Conservation (phyloP, 148 eudicot genomes). For the Rhododendron ferrugineum region DNA sequence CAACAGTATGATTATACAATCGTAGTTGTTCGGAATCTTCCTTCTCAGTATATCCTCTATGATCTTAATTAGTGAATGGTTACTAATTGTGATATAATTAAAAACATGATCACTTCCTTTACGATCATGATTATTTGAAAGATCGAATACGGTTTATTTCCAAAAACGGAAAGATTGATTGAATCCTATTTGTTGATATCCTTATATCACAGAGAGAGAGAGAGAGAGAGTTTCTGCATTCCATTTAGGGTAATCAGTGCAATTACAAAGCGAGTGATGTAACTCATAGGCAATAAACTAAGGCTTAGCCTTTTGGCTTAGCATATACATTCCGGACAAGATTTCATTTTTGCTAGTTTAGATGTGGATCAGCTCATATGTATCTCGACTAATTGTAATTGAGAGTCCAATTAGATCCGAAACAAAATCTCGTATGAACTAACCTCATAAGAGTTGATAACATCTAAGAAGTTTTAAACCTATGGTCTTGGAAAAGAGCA, state of each 20-base stretch:
- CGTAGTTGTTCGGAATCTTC: background rate
- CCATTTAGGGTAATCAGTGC: background rate
- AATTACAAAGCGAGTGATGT: background rate
- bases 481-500: too few species aligned
- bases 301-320: too few species aligned
- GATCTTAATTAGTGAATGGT: background rate
- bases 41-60: background rate
- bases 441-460: too few species aligned
- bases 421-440: background rate
- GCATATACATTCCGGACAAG: background rate
- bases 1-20: constrained; percentile 15
- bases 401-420: too few species aligned
- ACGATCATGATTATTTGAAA: background rate
- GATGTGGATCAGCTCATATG: background rate
- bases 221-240: background rate
- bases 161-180: too few species aligned
- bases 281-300: background rate
- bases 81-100: background rate
- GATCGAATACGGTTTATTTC: background rate
- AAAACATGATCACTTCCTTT: background rate
- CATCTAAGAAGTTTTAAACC: too few species aligned
- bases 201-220: background rate
- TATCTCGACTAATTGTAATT: too few species aligned
- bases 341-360: too few species aligned
- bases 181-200: background rate